phyloP scores from a whole-genome alignment of 2,329 filamentous ascomycete species.

The Claviceps humidiphila region DNA sequence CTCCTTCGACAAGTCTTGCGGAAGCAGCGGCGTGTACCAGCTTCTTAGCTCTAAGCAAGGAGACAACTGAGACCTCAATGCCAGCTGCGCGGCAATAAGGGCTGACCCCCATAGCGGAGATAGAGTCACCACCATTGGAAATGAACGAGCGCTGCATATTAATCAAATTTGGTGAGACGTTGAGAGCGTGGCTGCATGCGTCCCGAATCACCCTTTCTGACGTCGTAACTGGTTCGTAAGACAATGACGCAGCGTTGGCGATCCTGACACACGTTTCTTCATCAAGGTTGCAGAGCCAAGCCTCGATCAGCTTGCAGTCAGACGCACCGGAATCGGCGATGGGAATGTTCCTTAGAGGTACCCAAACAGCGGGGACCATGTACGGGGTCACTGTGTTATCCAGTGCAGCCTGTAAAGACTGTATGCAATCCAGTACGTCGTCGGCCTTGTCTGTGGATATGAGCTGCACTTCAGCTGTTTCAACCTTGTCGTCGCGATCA shows the following conservation, averaged over 20 bases:
- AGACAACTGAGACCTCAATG: not conserved
- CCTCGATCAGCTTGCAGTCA: not conserved
- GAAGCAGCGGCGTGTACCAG: not conserved
- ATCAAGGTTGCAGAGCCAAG: slow-evolving; percentile 2
- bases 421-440: not conserved
- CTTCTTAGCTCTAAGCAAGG: not conserved
- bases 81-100: slow-evolving; percentile 1
- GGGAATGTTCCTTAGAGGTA: not conserved
- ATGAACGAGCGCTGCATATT: slow-evolving; percentile 6
- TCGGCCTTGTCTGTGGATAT: not conserved
- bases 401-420: not conserved
- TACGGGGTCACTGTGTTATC: not conserved
- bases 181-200: slow-evolving; percentile 5
- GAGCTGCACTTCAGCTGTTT: not conserved
- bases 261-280: not conserved
- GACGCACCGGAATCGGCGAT: not conserved
- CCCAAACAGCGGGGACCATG: slow-evolving; percentile 2
- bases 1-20: not conserved
- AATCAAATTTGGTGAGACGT: slow-evolving; percentile 1
- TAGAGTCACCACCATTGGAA: slow-evolving; percentile 7
- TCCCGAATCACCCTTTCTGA: slow-evolving; percentile 2
- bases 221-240: not conserved
- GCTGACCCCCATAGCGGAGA: slow-evolving; percentile 6
- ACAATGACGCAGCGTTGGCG: not conserved
- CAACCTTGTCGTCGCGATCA: not conserved